phyloP scores from a whole-genome alignment of 371 early-diverging fungal species.

The Lichtheimia hyalospora region DNA sequence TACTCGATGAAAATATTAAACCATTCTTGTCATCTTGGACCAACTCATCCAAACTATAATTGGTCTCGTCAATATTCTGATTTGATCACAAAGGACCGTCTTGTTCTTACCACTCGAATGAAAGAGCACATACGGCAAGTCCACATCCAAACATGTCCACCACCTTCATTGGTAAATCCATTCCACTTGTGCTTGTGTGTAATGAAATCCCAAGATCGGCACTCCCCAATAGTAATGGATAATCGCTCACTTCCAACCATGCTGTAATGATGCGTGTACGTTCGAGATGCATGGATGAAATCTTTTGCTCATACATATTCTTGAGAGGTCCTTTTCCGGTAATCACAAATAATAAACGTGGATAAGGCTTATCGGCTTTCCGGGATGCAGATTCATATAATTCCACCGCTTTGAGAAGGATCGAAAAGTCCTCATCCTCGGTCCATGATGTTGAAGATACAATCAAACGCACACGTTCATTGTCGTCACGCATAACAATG shows the following conservation, averaged over 20 bases:
- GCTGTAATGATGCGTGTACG: conserved; percentile 72
- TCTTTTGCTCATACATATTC: conserved; percentile 63
- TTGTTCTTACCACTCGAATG: conserved; percentile 61
- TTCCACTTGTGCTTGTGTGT: conserved; percentile 89
- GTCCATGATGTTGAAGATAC: conserved; percentile 97
- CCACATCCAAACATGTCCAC: conserved; percentile 98
- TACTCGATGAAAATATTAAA: conserved; percentile 67
- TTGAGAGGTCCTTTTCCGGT: conserved; percentile 93
- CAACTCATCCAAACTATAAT: conserved; percentile 74
- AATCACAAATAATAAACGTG: conserved; percentile 77
- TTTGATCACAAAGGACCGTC: background rate
- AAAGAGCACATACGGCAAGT: conserved; percentile 83
- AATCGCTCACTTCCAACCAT: conserved; percentile 84
- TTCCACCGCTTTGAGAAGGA: conserved; percentile 74
- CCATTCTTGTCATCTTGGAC: conserved; percentile 79
- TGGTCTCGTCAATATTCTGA: background rate
- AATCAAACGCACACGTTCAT: conserved; percentile 65
- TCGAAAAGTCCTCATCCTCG: conserved; percentile 90
- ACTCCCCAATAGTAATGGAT: conserved; percentile 80
- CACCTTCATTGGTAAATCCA: conserved; percentile 98
- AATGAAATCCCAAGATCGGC: conserved; percentile 93
- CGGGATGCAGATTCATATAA: conserved; percentile 48
- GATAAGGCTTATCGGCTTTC: conserved; percentile 27
- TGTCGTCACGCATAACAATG: conserved; percentile 37
- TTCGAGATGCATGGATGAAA: conserved; percentile 50